phyloP scores from a whole-genome alignment of 2,329 filamentous ascomycete genomes.

The Epichloe glyceriae region DNA sequence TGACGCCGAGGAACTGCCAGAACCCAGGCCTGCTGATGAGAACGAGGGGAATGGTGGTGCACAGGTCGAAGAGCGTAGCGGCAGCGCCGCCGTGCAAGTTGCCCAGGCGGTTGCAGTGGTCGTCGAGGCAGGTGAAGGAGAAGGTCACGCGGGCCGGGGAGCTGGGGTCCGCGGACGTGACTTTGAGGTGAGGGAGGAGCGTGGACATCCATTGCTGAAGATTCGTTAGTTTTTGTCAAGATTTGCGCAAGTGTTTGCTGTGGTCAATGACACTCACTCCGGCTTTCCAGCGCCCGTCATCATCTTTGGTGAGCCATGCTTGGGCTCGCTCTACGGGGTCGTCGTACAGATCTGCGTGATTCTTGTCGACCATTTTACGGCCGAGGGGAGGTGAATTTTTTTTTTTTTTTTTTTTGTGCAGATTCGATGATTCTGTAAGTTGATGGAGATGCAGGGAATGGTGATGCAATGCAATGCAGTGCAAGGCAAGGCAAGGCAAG shows the following conservation, averaged over 20 bases:
- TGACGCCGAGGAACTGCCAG: conserved; percentile 51
- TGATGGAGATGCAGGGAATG: no score
- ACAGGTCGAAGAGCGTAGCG: conserved; percentile 54
- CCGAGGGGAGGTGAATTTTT: no score
- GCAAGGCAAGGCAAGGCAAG: no score
- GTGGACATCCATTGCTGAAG: conserved; percentile 31
- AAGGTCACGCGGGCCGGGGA: conserved; percentile 29
- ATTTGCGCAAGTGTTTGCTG: no score
- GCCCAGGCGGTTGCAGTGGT: conserved; percentile 38
- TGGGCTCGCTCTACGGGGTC: conserved; percentile 19
- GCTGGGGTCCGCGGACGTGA: conserved; percentile 24
- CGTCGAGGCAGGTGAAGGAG: conserved; percentile 33
- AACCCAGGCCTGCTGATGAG: conserved; percentile 44
- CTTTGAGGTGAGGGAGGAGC: conserved; percentile 27
- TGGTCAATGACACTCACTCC: conserved; percentile 15
- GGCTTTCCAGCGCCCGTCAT: conserved; percentile 16
- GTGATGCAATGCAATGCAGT: no score
- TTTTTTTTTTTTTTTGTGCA: no score
- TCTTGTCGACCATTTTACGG: conserved; percentile 5
- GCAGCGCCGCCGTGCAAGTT: conserved; percentile 52
- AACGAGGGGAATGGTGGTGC: conserved; percentile 46
- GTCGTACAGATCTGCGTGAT: conserved; percentile 15
- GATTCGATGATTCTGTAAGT: no score
- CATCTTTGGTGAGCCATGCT: conserved; percentile 18
- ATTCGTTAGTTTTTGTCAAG: neutral